phyloP scores from a whole-genome alignment of 2,329 filamentous ascomycete species.

The Botrytis squamosa region DNA sequence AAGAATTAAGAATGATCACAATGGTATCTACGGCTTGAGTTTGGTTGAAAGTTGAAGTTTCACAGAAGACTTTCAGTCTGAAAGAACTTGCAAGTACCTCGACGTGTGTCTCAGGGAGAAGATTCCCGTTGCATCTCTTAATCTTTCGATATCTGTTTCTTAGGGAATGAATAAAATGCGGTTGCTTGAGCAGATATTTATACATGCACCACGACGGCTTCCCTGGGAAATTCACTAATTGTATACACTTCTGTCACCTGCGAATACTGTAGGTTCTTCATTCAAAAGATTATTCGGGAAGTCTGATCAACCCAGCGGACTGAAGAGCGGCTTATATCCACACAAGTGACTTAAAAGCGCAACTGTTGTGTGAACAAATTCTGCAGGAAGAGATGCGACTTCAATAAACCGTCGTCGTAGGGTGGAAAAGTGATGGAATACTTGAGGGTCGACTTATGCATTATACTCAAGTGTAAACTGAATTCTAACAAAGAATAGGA shows the following conservation, averaged over 20 bases:
- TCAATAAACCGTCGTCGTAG: too few species aligned
- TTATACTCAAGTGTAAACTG: background rate
- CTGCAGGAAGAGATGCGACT: too few species aligned
- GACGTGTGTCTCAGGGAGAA: background rate
- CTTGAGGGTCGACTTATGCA: too few species aligned
- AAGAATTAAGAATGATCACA: background rate
- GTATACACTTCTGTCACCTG: background rate
- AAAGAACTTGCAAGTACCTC: background rate
- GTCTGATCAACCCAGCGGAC: background rate
- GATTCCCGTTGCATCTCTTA: background rate
- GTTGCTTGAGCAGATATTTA: background rate
- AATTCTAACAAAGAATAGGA: too few species aligned
- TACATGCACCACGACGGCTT: background rate
- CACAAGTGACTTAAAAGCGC: background rate
- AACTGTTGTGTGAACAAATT: background rate
- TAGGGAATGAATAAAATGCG: background rate
- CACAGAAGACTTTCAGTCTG: too few species aligned
- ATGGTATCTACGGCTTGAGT: background rate
- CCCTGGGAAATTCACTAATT: background rate
- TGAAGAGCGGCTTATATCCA: background rate
- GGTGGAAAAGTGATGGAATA: too few species aligned
- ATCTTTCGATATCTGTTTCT: background rate
- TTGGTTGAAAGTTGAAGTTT: background rate
- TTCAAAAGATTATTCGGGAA: too few species aligned
- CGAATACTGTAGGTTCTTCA: background rate